Percentiles rank a stretch among this genome's conserved stretches.
phyloP scores from a whole-genome alignment of 805 yeast genomes.

The Pichia nakasei region DNA sequence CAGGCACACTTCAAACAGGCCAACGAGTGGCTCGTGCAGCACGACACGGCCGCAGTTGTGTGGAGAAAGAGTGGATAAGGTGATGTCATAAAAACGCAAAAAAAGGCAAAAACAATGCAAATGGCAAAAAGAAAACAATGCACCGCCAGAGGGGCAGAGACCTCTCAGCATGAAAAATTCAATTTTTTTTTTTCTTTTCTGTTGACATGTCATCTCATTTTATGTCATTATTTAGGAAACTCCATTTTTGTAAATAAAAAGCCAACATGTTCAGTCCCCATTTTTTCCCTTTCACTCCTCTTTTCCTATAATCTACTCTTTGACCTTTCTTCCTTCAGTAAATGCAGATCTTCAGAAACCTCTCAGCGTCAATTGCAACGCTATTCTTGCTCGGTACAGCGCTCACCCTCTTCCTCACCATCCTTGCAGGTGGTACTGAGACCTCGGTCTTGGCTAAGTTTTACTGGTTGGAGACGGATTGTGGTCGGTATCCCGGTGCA shows the following conservation, averaged over 20 bases:
- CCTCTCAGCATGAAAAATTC: no score
- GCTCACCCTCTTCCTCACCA: slow-evolving; percentile 49
- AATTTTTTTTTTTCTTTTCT: no score
- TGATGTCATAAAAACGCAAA: no score
- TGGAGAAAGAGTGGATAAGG: neutral
- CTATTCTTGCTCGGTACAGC: slow-evolving; percentile 30
- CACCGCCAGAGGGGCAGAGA: no score
- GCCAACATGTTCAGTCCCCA: no score
- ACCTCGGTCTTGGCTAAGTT: slow-evolving; percentile 45
- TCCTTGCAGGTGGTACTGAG: slow-evolving; percentile 56
- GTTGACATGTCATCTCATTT: no score
- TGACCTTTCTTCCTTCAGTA: neutral
- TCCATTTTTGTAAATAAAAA: no score
- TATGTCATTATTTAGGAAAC: no score
- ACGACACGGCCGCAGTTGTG: neutral
- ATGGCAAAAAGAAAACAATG: no score
- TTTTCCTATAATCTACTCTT: no score
- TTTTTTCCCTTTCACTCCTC: no score
- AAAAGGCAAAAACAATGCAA: no score
- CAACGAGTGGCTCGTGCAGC: slow-evolving; percentile 1
- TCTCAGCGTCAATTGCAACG: slow-evolving; percentile 4
- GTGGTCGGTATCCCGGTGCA: slow-evolving; percentile 42
- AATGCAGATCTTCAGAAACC: slow-evolving; percentile 3
- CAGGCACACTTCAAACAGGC: neutral
- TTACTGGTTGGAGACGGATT: slow-evolving; percentile 77